A percentile compares a stretch with the other conserved stretches of the same genome.
Evolutionary conservation across 129 eudicot genomes (phyloP).

Genomic region (Scalesia atractyloides): DNA sequence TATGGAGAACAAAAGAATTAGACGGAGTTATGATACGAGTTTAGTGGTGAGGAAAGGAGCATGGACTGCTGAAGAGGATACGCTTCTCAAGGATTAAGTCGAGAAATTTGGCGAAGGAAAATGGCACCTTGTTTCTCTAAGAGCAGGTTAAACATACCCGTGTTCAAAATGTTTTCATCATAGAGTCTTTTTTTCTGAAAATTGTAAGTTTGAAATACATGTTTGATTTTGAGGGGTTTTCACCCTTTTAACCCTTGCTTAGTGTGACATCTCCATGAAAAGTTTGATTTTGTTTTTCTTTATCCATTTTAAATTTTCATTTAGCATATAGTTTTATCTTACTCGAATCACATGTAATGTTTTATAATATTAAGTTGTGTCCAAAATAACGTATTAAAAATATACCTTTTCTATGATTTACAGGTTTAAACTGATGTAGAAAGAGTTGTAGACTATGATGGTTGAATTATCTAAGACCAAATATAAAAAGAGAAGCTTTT

Average conservation of each 20-base stretch:
- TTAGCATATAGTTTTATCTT: too few species aligned
- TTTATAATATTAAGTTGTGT: too few species aligned
- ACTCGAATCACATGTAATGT: too few species aligned
- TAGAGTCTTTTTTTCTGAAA: too few species aligned
- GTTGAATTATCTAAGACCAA: conserved; percentile 42
- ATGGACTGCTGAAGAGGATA: conserved; percentile 45
- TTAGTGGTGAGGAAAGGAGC: conserved; percentile 32
- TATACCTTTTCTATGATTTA: not conserved
- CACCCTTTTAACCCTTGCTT: too few species aligned
- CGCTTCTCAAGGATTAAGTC: conserved; percentile 34
- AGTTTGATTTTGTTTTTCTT: too few species aligned
- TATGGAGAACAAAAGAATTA: conserved; percentile 20
- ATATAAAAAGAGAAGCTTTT: conserved; percentile 42
- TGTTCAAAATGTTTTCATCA: not conserved
- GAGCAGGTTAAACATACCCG: conserved; percentile 30
- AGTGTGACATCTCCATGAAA: too few species aligned
- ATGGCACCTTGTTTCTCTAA: conserved; percentile 49
- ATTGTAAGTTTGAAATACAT: too few species aligned
- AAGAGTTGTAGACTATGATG: conserved; percentile 48
- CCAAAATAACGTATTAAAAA: not conserved
- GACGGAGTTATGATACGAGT: not conserved
- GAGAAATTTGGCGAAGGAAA: conserved; percentile 44
- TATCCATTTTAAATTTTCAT: too few species aligned
- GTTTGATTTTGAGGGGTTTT: too few species aligned
- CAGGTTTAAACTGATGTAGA: conserved; percentile 44